Conservation (phyloP, 2,329 filamentous ascomycete genomes). For the Fragosphaeria purpurea region DNA sequence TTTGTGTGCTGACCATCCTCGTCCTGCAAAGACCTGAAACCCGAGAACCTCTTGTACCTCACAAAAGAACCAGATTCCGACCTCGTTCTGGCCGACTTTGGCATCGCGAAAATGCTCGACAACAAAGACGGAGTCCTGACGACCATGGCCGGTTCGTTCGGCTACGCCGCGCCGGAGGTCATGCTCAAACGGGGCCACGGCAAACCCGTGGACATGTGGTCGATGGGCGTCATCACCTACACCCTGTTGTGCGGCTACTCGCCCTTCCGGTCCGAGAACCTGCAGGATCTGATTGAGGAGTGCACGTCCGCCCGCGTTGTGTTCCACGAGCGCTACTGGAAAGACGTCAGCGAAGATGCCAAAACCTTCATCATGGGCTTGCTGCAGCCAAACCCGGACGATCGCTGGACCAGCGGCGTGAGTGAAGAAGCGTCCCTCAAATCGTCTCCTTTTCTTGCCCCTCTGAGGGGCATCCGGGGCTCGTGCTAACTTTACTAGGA, state of each 20-base stretch:
- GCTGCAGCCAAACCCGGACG: constrained; percentile 66
- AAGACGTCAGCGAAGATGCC: constrained; percentile 87
- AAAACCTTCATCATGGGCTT: constrained; percentile 86
- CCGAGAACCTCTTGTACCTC: constrained; percentile 92
- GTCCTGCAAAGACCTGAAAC: constrained; percentile 68
- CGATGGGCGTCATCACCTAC: constrained; percentile 96
- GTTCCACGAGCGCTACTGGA: constrained; percentile 98
- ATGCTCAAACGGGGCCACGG: constrained; percentile 97
- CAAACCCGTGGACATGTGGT: constrained; percentile 99
- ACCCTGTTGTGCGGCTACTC: constrained; percentile 97
- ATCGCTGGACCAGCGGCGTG: constrained; percentile 70
- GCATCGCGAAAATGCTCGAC: constrained; percentile 96
- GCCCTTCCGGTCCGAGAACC: constrained; percentile 89
- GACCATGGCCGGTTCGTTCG: constrained; percentile 97
- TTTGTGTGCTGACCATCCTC: no score
- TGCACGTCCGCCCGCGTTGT: constrained; percentile 75
- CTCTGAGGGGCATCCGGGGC: not conserved
- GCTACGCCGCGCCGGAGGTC: constrained; percentile 93
- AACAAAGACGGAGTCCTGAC: constrained; percentile 84
- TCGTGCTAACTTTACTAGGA: constrained; percentile 35
- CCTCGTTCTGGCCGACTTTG: constrained; percentile 91
- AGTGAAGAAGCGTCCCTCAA: constrained; percentile 15
- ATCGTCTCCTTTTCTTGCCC: not conserved
- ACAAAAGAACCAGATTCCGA: constrained; percentile 68
- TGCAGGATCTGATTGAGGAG: constrained; percentile 89